phyloP scores from a whole-genome alignment of 495 filamentous ascomycete genomes.

The Trichoderma erinaceum region DNA sequence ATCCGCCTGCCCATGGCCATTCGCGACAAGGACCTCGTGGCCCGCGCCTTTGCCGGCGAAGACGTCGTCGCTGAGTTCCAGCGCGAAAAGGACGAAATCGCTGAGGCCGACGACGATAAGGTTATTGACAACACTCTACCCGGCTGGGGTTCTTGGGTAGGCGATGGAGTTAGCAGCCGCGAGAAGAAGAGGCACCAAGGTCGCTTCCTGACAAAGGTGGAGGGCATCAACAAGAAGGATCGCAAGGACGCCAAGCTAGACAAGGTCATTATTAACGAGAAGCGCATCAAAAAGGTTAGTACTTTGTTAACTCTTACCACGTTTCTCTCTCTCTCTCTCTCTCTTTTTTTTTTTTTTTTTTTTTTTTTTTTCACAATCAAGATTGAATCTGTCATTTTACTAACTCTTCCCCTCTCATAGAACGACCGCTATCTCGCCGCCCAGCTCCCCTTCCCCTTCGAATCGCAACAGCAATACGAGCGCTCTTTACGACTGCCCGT shows the following conservation, averaged over 20 bases:
- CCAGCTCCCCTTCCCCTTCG: slow-evolving; percentile 77
- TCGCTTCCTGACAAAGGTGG: slow-evolving; percentile 58
- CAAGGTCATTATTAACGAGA: slow-evolving; percentile 89
- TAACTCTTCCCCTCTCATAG: slow-evolving; percentile 42
- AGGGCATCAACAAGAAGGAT: slow-evolving; percentile 69
- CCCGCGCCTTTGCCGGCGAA: slow-evolving; percentile 81
- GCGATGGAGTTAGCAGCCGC: slow-evolving; percentile 64
- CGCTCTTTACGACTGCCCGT: slow-evolving; percentile 77
- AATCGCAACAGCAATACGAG: slow-evolving; percentile 84
- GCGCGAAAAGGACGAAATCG: slow-evolving; percentile 66
- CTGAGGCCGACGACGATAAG: slow-evolving; percentile 78
- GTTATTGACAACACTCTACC: slow-evolving; percentile 77
- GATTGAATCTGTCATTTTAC: slow-evolving; percentile 14
- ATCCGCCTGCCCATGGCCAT: slow-evolving; percentile 56
- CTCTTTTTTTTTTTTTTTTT: neutral
- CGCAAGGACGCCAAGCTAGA: slow-evolving; percentile 77
- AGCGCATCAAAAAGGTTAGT: slow-evolving; percentile 66
- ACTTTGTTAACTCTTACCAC: too few relatives aligned
- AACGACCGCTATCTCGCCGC: slow-evolving; percentile 83
- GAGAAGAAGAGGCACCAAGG: slow-evolving; percentile 53
- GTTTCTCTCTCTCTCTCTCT: too few relatives aligned
- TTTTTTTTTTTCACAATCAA: slow-evolving; percentile 6
- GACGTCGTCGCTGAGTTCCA: slow-evolving; percentile 81
- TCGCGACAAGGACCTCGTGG: slow-evolving; percentile 74
- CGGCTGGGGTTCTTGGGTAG: slow-evolving; percentile 87